Percentiles rank a stretch among this genome's conserved stretches.
Evolutionary conservation across 345 rosid genomes (phyloP).

Genomic region (Streptanthus diversifolius): DNA sequence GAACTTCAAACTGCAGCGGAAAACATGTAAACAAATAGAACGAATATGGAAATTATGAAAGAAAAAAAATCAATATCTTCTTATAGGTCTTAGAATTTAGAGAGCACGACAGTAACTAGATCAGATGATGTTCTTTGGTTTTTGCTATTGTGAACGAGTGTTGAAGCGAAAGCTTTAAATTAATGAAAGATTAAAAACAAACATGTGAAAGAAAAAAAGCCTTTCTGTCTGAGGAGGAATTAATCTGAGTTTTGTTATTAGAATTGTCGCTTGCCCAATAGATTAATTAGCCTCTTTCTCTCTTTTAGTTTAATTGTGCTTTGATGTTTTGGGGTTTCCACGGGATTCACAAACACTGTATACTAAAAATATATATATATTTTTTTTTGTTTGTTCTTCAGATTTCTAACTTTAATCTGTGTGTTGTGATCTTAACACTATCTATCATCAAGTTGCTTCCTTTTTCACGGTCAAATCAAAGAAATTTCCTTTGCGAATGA

Average conservation of each 20-base stretch:
- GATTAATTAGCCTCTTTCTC: not conserved
- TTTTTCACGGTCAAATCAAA: slow-evolving; percentile 12
- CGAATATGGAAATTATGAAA: no score
- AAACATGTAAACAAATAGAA: no score
- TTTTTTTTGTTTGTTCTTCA: slow-evolving; percentile 19
- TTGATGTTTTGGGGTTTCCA: not conserved
- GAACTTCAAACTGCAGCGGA: no score
- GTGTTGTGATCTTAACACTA: not conserved
- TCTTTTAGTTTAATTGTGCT: not conserved
- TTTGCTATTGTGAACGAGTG: no score
- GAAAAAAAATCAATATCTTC: no score
- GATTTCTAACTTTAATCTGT: slow-evolving; percentile 1
- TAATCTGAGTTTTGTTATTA: not conserved
- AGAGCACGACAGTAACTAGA: no score
- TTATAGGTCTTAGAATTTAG: no score
- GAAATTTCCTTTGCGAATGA: slow-evolving; percentile 1
- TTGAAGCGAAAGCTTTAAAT: not conserved
- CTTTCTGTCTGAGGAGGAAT: not conserved
- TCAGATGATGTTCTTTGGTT: no score
- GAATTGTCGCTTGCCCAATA: not conserved
- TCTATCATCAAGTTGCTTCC: slow-evolving; percentile 21
- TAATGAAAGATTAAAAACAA: not conserved
- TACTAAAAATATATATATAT: not conserved
- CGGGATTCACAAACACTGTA: slow-evolving; percentile 19
- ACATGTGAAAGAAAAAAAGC: not conserved